These are phyloP conservation scores for Coniochaeta pulveracea DNA, from an alignment of 2,329 filamentous ascomycete species.

Conservation along the genomic window DNA sequence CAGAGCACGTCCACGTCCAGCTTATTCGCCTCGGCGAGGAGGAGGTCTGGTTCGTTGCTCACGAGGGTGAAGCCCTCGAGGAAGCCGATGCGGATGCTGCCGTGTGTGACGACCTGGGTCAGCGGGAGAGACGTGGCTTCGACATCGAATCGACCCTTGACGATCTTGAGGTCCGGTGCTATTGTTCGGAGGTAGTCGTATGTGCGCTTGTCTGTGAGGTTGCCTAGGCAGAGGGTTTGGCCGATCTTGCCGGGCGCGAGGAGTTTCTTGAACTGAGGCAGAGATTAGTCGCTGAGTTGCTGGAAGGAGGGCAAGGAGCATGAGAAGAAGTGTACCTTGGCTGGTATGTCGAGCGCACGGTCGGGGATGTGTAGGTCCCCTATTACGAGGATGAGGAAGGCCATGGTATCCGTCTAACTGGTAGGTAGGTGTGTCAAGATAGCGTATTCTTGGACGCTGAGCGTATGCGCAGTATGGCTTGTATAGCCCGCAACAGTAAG, in stretches of 20 bases:
- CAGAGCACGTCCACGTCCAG: slow-evolving; percentile 59
- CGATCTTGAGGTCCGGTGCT: slow-evolving; percentile 60
- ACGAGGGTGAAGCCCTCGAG: slow-evolving; percentile 59
- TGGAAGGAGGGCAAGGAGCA: slow-evolving; percentile 5
- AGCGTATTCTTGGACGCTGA: too few species aligned
- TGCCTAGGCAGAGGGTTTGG: slow-evolving; percentile 70
- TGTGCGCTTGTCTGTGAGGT: slow-evolving; percentile 67
- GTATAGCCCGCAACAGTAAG: too few species aligned
- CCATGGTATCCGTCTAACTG: slow-evolving; percentile 45
- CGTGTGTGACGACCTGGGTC: slow-evolving; percentile 55
- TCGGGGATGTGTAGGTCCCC: slow-evolving; percentile 92
- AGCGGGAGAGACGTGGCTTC: slow-evolving; percentile 55
- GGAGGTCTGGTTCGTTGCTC: slow-evolving; percentile 53
- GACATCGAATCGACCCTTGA: slow-evolving; percentile 56
- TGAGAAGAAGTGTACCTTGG: slow-evolving; percentile 50
- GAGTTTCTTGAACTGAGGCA: slow-evolving; percentile 66
- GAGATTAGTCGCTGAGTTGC: slow-evolving; percentile 5
- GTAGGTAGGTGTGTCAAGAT: too few species aligned
- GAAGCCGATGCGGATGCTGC: slow-evolving; percentile 53
- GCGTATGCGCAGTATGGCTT: too few species aligned
- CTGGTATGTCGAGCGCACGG: slow-evolving; percentile 78
- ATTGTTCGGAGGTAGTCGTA: slow-evolving; percentile 72
- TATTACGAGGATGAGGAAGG: slow-evolving; percentile 82
- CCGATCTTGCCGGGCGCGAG: slow-evolving; percentile 75
- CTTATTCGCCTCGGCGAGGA: slow-evolving; percentile 57